A percentile compares a stretch with the other conserved stretches of the same genome.
Evolutionary conservation across 306 rosid genomes (phyloP).

Genomic region (Urtica urens): DNA sequence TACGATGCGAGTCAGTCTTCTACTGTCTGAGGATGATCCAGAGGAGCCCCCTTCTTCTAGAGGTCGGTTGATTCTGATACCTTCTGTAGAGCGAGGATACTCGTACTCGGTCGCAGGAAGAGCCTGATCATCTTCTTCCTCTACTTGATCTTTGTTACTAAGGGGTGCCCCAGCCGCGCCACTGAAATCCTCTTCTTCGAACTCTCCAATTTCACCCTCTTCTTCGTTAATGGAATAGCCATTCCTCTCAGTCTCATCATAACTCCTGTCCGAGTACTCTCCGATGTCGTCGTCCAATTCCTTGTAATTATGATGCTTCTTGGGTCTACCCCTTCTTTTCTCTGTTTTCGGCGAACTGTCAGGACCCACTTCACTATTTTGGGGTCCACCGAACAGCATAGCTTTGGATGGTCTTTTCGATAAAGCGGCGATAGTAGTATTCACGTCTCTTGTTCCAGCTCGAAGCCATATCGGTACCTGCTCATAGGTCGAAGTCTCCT

Average conservation of each 20-base stretch:
- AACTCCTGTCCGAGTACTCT: slow-evolving; percentile 80
- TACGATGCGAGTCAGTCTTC: slow-evolving; percentile 39
- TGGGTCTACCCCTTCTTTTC: slow-evolving; percentile 77
- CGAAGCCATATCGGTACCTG: slow-evolving; percentile 93
- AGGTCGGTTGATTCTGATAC: slow-evolving; percentile 32
- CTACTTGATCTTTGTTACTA: slow-evolving; percentile 43
- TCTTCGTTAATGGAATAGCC: slow-evolving; percentile 74
- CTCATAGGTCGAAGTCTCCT: slow-evolving; percentile 72
- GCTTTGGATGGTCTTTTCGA: slow-evolving; percentile 72
- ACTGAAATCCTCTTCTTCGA: slow-evolving; percentile 72
- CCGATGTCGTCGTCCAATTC: slow-evolving; percentile 80
- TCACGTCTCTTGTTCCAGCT: slow-evolving; percentile 65
- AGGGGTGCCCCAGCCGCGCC: slow-evolving; percentile 57
- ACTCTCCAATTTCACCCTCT: slow-evolving; percentile 76
- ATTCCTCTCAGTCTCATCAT: slow-evolving; percentile 79
- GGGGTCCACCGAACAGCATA: slow-evolving; percentile 42
- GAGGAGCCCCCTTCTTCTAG: slow-evolving; percentile 67
- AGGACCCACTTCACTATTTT: slow-evolving; percentile 62
- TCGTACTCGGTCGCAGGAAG: slow-evolving; percentile 48
- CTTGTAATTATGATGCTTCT: slow-evolving; percentile 59
- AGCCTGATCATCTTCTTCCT: slow-evolving; percentile 51
- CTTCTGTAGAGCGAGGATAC: slow-evolving; percentile 45
- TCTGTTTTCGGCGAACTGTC: slow-evolving; percentile 53
- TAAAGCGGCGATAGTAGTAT: slow-evolving; percentile 55
- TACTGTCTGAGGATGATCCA: slow-evolving; percentile 67